Percentiles rank a stretch among this genome's conserved stretches.
Conservation (phyloP, 2,329 filamentous ascomycete genomes). For the Gremmenia infestans region DNA sequence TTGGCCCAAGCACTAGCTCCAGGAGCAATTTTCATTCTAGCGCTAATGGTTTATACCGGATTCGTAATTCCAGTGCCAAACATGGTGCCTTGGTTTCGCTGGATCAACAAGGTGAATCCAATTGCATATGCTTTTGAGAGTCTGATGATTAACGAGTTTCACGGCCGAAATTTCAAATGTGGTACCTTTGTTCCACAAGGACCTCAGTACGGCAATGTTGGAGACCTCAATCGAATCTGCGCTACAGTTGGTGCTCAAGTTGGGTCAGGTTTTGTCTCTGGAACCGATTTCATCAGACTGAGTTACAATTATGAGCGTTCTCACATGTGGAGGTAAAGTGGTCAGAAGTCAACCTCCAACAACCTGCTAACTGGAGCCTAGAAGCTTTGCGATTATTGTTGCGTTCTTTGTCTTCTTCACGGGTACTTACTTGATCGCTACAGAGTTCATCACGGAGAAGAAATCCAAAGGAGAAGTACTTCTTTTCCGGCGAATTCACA, state of each 20-base stretch:
- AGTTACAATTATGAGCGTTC: conserved; percentile 52
- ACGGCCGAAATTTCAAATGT: conserved; percentile 17
- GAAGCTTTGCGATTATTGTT: conserved; percentile 63
- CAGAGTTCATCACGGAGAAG: conserved; percentile 57
- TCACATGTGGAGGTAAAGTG: conserved; percentile 53
- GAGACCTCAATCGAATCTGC: conserved; percentile 40
- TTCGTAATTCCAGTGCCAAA: conserved; percentile 40
- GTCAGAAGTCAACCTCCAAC: neutral
- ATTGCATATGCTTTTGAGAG: conserved; percentile 76
- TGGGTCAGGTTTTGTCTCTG: conserved; percentile 47
- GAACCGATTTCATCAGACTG: conserved; percentile 50
- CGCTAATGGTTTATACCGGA: conserved; percentile 29
- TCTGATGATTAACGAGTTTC: conserved; percentile 74
- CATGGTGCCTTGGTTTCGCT: conserved; percentile 76
- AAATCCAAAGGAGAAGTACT: conserved; percentile 73
- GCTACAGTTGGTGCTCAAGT: conserved; percentile 50
- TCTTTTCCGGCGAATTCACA: conserved; percentile 55
- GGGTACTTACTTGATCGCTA: conserved; percentile 53
- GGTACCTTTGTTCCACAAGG: conserved; percentile 18
- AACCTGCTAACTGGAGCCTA: neutral
- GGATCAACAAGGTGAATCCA: conserved; percentile 61
- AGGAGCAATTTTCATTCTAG: conserved; percentile 43
- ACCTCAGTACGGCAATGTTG: conserved; percentile 5
- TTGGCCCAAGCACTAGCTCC: conserved; percentile 59
- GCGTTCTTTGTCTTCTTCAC: conserved; percentile 60